Evolutionary conservation across 2,329 filamentous ascomycete species (phyloP).

Genomic region (Sclerotinia minor): DNA sequence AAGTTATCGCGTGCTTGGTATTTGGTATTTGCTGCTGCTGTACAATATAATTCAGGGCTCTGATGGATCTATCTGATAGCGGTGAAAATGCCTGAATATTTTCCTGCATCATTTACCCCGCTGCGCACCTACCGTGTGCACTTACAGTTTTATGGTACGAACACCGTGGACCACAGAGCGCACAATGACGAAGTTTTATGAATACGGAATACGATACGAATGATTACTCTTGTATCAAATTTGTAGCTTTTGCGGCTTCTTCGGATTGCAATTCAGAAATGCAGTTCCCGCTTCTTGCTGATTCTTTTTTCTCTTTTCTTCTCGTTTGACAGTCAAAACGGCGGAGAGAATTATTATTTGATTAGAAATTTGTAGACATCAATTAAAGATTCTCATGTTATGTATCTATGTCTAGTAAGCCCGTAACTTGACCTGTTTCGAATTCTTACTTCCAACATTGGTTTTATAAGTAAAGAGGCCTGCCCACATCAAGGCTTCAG

Average conservation of each 20-base stretch:
- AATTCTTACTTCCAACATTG: not conserved
- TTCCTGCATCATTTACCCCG: constrained; percentile 1
- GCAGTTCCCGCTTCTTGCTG: not conserved
- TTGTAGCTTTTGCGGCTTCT: constrained; percentile 4
- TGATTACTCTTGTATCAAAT: not conserved
- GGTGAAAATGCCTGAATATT: not conserved
- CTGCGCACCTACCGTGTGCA: not conserved
- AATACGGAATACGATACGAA: not conserved
- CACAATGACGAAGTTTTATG: constrained; percentile 17
- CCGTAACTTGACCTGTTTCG: not conserved
- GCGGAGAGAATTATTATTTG: not conserved
- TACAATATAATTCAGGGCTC: not conserved
- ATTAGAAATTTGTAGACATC: not conserved
- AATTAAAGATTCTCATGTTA: not conserved
- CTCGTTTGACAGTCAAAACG: not conserved
- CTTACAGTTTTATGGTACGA: not conserved
- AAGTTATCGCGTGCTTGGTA: too few relatives aligned
- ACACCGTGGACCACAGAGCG: constrained; percentile 1
- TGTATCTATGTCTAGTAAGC: not conserved
- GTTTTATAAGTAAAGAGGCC: not conserved
- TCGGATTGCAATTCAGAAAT: not conserved
- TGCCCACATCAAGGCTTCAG: constrained; percentile 1
- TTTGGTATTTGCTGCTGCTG: not conserved
- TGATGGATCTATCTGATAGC: not conserved
- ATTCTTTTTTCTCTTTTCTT: constrained; percentile 3